Percentiles rank a stretch among this genome's conserved stretches.
phyloP scores from a whole-genome alignment of 495 filamentous ascomycete species.

The Letharia columbiana region DNA sequence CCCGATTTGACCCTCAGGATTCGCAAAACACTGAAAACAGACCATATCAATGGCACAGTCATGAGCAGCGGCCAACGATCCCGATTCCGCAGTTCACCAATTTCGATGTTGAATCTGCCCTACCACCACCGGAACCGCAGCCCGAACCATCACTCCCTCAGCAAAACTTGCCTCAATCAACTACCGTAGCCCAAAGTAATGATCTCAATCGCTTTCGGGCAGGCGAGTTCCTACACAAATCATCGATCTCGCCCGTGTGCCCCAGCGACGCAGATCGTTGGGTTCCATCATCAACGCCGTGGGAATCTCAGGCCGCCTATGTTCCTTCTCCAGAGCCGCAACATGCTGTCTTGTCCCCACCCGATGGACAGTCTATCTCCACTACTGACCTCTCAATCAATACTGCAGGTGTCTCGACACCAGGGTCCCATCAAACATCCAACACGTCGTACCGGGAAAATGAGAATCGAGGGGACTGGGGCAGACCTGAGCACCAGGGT shows the following conservation, averaged over 20 bases:
- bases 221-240: slow-evolving; percentile 15
- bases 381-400: slow-evolving; percentile 20
- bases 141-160: slow-evolving; percentile 1
- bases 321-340: slow-evolving; percentile 15
- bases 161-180: background rate
- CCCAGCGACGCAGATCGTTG: slow-evolving; percentile 16
- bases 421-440: slow-evolving; percentile 24
- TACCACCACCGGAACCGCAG: slow-evolving; percentile 2
- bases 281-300: slow-evolving; percentile 13
- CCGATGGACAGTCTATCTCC: slow-evolving; percentile 17
- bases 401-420: slow-evolving; percentile 14
- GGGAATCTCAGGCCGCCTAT: slow-evolving; percentile 16
- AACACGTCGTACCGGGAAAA: slow-evolving; percentile 22
- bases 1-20: slow-evolving; percentile 30
- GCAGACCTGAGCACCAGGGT: slow-evolving; percentile 15
- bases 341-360: slow-evolving; percentile 12
- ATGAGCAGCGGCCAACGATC: slow-evolving; percentile 9
- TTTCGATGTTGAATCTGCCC: slow-evolving; percentile 17
- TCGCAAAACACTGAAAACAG: slow-evolving; percentile 16
- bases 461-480: slow-evolving; percentile 12
- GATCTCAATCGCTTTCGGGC: slow-evolving; percentile 5
- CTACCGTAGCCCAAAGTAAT: background rate
- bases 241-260: slow-evolving; percentile 13
- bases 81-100: slow-evolving; percentile 16
- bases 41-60: slow-evolving; percentile 4